phyloP scores from a whole-genome alignment of 2,329 filamentous ascomycete genomes.

The Colletotrichum nymphaeae region DNA sequence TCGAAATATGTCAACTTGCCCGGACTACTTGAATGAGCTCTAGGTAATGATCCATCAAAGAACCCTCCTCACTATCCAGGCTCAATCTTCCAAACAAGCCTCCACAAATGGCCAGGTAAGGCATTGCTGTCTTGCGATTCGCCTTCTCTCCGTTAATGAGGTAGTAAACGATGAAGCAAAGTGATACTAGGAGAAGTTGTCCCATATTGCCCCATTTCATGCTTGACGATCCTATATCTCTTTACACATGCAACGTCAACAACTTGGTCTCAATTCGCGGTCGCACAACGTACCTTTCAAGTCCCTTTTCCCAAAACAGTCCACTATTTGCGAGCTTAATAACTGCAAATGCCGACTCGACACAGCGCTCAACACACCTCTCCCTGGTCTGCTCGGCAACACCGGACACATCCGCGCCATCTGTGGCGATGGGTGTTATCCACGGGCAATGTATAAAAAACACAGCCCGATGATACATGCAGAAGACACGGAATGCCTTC shows the following conservation, averaged over 20 bases:
- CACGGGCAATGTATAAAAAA: constrained; percentile 27
- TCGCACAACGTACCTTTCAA: constrained; percentile 1
- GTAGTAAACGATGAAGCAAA: constrained; percentile 31
- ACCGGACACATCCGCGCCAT: neutral
- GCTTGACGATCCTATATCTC: constrained; percentile 18
- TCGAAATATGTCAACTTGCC: neutral
- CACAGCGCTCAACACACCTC: constrained; percentile 11
- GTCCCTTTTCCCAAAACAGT: constrained; percentile 20
- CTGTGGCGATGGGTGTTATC: constrained; percentile 3
- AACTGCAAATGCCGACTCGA: constrained; percentile 25
- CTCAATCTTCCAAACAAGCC: constrained; percentile 21
- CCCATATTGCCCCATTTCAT: constrained; percentile 24
- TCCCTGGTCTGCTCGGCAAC: constrained; percentile 12
- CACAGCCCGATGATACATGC: constrained; percentile 25
- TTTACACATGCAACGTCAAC: neutral
- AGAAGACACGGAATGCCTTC: constrained; percentile 23
- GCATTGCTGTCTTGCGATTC: constrained; percentile 15
- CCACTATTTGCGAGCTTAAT: constrained; percentile 25
- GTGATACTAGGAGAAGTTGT: constrained; percentile 23
- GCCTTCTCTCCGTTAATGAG: constrained; percentile 19
- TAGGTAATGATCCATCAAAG: constrained; percentile 23
- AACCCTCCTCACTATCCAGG: constrained; percentile 14
- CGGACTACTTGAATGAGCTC: constrained; percentile 18
- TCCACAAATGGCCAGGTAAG: constrained; percentile 25
- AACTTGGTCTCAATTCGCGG: too few species aligned